Base-by-base conservation (phyloP, 225 moss, liverwort and hornwort genomes). In the Pseudoscleropodium purum region DNA sequence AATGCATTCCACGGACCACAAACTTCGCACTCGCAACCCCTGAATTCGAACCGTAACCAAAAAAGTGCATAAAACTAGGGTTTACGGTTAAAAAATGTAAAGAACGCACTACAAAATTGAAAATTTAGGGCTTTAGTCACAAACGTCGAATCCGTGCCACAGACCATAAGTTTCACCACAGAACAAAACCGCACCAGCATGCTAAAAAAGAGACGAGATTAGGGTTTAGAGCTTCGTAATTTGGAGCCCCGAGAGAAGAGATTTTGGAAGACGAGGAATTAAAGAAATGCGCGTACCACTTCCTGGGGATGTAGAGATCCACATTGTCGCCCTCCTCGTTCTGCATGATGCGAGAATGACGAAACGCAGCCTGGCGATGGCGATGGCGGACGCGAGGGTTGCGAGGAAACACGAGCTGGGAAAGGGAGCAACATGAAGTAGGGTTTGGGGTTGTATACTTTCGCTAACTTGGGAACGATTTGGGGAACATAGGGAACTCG, bases 271-370 rank as follows among this genome's bases (percentile, higher is more conserved):
- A 33, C n/a, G 10, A 19, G 16, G 33, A 54, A 23, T 23, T 31
- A 13, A 6, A 30, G 60, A 85, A 24, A 26, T 45, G 45, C 2
- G 16, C 86, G 15, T 86, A 94, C 94, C 94, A 94, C 91, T 94
- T 94, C 87, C 94, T 90, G 36, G 94, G 94, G 83, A 94, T 94
- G 90, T 93, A 93, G 59, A 93, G 93, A 84, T 93, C 93, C 69
- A 93, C 93, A 65, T 93, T 93, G 26, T 93, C 93, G 2, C 93
- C 93, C 88, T 93, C 93, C 88, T 93, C 93, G 93, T 93, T 93
- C 93, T 93, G 93, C 93, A 93, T 93, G 93, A 65, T 91, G 85
- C 67, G 43, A 84, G 74, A 87, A 2, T 61, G 3, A 26, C 70
- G 75, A 64, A 20, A 49, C 62, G 62, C 57, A 65, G 70, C 68